Conservation (phyloP, 139 green algal species). For the Ettlia oleoabundans region DNA sequence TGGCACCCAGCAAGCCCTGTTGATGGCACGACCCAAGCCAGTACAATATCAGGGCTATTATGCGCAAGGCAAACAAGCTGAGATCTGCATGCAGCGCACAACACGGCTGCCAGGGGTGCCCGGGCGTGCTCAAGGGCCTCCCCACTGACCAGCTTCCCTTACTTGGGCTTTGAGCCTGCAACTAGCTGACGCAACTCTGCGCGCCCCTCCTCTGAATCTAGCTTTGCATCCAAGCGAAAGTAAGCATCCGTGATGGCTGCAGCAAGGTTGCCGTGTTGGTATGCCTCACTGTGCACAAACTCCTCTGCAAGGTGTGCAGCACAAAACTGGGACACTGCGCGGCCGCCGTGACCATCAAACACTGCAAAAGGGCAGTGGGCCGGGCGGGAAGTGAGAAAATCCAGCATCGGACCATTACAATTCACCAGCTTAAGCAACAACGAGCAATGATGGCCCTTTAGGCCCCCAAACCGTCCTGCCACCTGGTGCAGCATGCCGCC, state of each 20-base stretch:
- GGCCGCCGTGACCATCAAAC: constrained; percentile 59
- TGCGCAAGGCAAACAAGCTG: too few relatives aligned
- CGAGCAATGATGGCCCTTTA: too few relatives aligned
- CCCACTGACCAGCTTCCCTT: background rate
- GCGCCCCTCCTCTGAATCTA: constrained; percentile 58
- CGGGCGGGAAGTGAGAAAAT: too few relatives aligned
- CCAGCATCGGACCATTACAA: too few relatives aligned
- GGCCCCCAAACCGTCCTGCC: too few relatives aligned
- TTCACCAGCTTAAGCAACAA: background rate
- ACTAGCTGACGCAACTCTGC: constrained; percentile 26
- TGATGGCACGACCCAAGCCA: too few relatives aligned
- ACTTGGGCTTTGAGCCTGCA: constrained; percentile 7
- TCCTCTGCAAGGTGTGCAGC: constrained; percentile 43
- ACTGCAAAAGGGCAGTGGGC: background rate
- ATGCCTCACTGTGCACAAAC: constrained; percentile 30
- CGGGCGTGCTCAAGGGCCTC: background rate
- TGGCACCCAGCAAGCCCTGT: too few relatives aligned
- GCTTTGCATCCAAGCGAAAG: constrained; percentile 50
- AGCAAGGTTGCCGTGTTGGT: constrained; percentile 24
- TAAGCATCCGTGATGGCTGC: constrained; percentile 34
- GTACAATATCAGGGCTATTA: too few relatives aligned
- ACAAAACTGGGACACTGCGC: constrained; percentile 47
- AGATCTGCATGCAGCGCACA: too few relatives aligned
- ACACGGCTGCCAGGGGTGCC: too few relatives aligned
- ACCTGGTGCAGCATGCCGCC: too few relatives aligned